phyloP scores from a whole-genome alignment of 345 rosid genomes.

The Aurinia saxatilis region DNA sequence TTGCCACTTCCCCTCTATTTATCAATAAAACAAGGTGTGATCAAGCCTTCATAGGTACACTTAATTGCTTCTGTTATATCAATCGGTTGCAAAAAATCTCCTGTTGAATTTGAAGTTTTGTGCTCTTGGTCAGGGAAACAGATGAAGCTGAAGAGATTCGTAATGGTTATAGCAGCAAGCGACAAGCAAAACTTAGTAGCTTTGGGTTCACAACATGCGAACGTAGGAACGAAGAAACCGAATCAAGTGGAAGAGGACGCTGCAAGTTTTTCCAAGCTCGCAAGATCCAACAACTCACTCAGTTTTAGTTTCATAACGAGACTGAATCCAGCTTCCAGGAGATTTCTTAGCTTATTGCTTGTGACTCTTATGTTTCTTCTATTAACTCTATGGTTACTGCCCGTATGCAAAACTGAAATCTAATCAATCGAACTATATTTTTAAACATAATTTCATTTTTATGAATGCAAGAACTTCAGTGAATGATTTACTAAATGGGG shows the following conservation, averaged over 20 bases:
- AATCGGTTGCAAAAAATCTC: not conserved
- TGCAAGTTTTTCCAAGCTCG: conserved; percentile 81
- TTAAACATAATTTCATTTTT: no score
- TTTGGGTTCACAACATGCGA: conserved; percentile 58
- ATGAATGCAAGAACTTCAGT: no score
- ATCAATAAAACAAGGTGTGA: not conserved
- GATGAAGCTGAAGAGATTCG: conserved; percentile 59
- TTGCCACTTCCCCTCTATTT: not conserved
- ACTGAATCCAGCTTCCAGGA: not conserved
- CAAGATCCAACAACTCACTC: conserved; percentile 64
- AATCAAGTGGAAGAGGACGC: conserved; percentile 82
- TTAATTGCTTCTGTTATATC: not conserved
- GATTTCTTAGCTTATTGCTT: not conserved
- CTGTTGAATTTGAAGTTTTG: not conserved
- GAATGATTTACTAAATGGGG: no score
- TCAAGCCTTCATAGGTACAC: not conserved
- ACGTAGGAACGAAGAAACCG: conserved; percentile 62
- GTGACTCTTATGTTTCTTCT: not conserved
- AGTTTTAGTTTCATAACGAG: conserved; percentile 37
- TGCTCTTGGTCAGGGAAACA: conserved; percentile 52
- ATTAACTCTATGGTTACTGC: no score
- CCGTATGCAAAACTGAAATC: no score
- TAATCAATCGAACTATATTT: no score
- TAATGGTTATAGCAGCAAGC: conserved; percentile 40
- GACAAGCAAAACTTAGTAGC: conserved; percentile 62